phyloP scores from a whole-genome alignment of 257 asterid species.

The Rhazya stricta region DNA sequence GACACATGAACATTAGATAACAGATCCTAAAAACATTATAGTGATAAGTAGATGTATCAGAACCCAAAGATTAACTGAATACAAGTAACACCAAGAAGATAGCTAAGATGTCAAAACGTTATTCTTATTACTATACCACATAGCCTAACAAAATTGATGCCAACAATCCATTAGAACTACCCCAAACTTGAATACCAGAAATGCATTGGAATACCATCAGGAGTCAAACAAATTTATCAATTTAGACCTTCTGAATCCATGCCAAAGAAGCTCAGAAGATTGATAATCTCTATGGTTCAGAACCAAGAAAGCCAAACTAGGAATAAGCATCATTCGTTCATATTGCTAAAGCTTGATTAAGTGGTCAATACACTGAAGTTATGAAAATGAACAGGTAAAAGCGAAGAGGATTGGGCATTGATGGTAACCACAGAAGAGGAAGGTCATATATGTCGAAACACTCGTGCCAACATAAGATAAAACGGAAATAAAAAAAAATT shows the following conservation, averaged over 20 bases:
- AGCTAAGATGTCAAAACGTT: background rate
- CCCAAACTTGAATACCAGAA: background rate
- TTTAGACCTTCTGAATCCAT: background rate
- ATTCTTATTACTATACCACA: background rate
- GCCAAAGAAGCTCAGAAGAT: background rate
- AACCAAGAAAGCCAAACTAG: background rate
- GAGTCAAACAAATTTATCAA: background rate
- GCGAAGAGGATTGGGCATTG: background rate
- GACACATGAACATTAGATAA: background rate
- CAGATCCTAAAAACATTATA: background rate
- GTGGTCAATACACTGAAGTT: background rate
- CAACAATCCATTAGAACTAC: background rate
- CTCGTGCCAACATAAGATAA: background rate
- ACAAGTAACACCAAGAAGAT: background rate
- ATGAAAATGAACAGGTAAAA: background rate
- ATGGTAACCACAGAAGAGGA: background rate
- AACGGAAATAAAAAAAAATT: background rate
- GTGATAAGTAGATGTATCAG: background rate
- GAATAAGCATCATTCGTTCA: background rate
- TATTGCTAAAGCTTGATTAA: background rate
- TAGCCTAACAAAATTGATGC: background rate
- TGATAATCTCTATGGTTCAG: background rate
- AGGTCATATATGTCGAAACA: background rate
- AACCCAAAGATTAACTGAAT: background rate
- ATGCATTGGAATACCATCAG: background rate